Conservation (phyloP, 2,329 filamentous ascomycete genomes). For the Aureobasidium sp. region DNA sequence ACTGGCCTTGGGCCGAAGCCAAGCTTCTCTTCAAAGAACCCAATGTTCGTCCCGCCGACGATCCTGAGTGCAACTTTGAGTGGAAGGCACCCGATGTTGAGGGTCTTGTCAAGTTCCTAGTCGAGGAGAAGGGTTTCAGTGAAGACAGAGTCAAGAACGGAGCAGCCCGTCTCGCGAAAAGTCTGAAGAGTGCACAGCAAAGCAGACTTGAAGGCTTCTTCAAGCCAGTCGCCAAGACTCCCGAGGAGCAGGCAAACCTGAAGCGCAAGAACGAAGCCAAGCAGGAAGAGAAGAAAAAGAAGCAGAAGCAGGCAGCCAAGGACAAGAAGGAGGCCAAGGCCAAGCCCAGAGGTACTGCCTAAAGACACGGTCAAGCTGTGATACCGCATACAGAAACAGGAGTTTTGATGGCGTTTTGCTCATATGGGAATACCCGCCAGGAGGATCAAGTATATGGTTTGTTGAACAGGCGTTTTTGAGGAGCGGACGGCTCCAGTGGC, state of each 20-base stretch:
- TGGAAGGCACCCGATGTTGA: slow-evolving; percentile 93
- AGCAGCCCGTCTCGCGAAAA: slow-evolving; percentile 75
- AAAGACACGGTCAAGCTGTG: background rate
- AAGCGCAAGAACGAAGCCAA: slow-evolving; percentile 95
- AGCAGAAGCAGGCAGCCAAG: slow-evolving; percentile 87
- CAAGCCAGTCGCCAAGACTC: slow-evolving; percentile 82
- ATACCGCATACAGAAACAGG: background rate
- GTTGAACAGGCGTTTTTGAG: background rate
- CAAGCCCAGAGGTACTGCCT: slow-evolving; percentile 61
- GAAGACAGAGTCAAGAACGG: slow-evolving; percentile 83
- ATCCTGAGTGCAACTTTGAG: slow-evolving; percentile 89
- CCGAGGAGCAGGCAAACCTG: slow-evolving; percentile 70
- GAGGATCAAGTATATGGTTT: slow-evolving; percentile 1
- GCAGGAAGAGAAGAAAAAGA: slow-evolving; percentile 88
- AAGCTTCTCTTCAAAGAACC: slow-evolving; percentile 86
- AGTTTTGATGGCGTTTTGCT: slow-evolving; percentile 11
- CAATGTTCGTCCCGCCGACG: slow-evolving; percentile 73
- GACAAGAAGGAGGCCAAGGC: slow-evolving; percentile 86
- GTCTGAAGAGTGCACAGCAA: slow-evolving; percentile 83
- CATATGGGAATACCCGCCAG: slow-evolving; percentile 9
- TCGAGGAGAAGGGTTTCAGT: slow-evolving; percentile 91
- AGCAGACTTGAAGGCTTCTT: slow-evolving; percentile 92
- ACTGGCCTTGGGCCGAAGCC: slow-evolving; percentile 92
- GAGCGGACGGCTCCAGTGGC: background rate
- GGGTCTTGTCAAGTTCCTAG: slow-evolving; percentile 79